Evolutionary conservation across 2,329 filamentous ascomycete genomes (phyloP), one percentile per base, ranked within the genome.

Genomic region (Sporothrix euskadiensis): DNA sequence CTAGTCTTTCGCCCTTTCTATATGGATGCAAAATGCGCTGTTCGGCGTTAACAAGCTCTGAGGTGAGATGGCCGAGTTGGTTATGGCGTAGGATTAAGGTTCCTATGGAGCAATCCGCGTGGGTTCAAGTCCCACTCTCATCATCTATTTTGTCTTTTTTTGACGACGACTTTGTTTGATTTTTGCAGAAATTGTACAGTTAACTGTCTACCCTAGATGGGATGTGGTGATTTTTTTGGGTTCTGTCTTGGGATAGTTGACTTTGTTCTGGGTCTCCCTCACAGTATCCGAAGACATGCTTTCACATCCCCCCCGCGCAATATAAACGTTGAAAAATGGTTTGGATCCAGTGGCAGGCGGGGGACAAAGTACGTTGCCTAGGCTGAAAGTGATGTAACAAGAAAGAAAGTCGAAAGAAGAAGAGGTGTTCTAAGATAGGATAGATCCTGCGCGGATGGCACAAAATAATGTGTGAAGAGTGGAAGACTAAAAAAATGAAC

Each of bases 41-140:
- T 14, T 14, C 49, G 68, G 49, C n/a, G 52, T 30, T 70, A 70
- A 57, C 30, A 57, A 57, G n/a, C 5, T 35, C 32, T 26, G 26
- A 26, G 69, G 69, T 71, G 69, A 71, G 69, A 71, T 71, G 69
- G 69, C 69, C 69, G 69, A 71, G 69, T 71, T 71, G 69, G 69
- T 71, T 71, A 71, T 71, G 77, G 77, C 77, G 77, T 76, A 77
- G 76, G 77, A 77, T 78, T 77, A 78, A 77, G 77, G 77, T 81
- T 75, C 73, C 75, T 77, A 75, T 77, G 76, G 76, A 77, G 76
- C 75, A 77, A 77, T 77, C 80, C 80, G 79, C 81, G 80, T 82
- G 81, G 80, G 81, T 81, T 82, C 80, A 79, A 81, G 70, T 74
- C 73, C 73, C 73, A 74, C 73, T 74, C 73, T 72, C 52, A 69